Conservation (phyloP, 2,329 filamentous ascomycete species). For the Fusarium temperatum region DNA sequence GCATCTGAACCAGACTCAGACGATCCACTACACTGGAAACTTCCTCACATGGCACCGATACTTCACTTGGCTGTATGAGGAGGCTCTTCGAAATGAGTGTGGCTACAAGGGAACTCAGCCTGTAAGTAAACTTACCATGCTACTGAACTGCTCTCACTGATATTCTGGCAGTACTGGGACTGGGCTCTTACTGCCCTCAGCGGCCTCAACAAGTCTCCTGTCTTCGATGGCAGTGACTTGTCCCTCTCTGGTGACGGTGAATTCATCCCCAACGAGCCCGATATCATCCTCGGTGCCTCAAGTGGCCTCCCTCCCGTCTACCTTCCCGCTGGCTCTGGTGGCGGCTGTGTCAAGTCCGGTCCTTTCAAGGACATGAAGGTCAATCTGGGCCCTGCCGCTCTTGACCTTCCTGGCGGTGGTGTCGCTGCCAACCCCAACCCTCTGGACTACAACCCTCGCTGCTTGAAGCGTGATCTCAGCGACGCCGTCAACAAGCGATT, state of each 20-base stretch:
- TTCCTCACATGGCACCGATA: slow-evolving; percentile 47
- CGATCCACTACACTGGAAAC: slow-evolving; percentile 53
- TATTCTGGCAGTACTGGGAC: slow-evolving; percentile 54
- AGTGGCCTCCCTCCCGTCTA: slow-evolving; percentile 39
- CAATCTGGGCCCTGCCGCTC: slow-evolving; percentile 51
- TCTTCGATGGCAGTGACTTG: slow-evolving; percentile 59
- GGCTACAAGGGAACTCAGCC: slow-evolving; percentile 53
- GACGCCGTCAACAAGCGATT: slow-evolving; percentile 37
- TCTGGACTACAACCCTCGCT: slow-evolving; percentile 54
- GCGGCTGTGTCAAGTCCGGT: slow-evolving; percentile 62
- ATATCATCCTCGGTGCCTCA: slow-evolving; percentile 39
- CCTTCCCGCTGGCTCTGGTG: slow-evolving; percentile 60
- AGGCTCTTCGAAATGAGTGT: slow-evolving; percentile 45
- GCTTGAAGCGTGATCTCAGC: slow-evolving; percentile 51
- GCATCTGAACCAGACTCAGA: slow-evolving; percentile 58
- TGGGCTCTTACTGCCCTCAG: slow-evolving; percentile 52
- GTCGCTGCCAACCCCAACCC: slow-evolving; percentile 32
- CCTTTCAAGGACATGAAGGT: slow-evolving; percentile 57
- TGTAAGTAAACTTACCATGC: slow-evolving; percentile 25
- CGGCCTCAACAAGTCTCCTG: slow-evolving; percentile 51
- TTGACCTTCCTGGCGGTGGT: slow-evolving; percentile 41
- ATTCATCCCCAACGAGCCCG: slow-evolving; percentile 34
- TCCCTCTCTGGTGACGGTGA: slow-evolving; percentile 58
- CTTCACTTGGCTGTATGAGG: slow-evolving; percentile 46
- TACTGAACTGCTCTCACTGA: neutral